Evolutionary conservation across 139 green algal genomes (phyloP).

Genomic region (Picochlorum sp.): DNA sequence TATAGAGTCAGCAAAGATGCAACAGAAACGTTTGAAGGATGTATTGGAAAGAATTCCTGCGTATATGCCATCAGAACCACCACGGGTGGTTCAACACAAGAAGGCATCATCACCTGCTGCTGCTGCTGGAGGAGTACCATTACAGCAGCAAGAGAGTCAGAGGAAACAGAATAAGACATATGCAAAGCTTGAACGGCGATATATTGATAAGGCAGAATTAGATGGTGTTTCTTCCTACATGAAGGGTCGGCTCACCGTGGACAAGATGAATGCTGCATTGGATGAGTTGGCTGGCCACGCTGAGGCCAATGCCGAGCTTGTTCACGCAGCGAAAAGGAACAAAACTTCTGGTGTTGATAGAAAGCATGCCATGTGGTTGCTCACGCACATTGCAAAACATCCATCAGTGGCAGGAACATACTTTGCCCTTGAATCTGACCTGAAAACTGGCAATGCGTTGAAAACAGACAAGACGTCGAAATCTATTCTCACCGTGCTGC

Average conservation of each 20-base stretch:
- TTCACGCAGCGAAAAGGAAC: conserved; percentile 27
- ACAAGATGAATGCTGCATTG: conserved; percentile 66
- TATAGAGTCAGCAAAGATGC: too few species aligned
- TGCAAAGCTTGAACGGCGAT: conserved; percentile 27
- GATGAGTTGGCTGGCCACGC: conserved; percentile 51
- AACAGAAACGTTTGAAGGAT: too few species aligned
- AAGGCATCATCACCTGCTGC: neutral
- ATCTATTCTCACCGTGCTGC: conserved; percentile 57
- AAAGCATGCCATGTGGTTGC: conserved; percentile 46
- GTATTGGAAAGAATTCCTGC: too few species aligned
- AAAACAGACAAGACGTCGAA: conserved; percentile 66
- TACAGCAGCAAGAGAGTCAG: neutral
- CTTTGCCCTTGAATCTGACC: conserved; percentile 59
- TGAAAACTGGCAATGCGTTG: conserved; percentile 42
- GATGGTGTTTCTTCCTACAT: conserved; percentile 51
- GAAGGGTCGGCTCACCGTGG: conserved; percentile 46
- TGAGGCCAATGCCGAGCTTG: conserved; percentile 34
- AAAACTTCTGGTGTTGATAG: conserved; percentile 42
- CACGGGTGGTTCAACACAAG: too few species aligned
- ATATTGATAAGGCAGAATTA: conserved; percentile 53
- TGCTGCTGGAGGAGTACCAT: neutral
- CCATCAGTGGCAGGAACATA: conserved; percentile 43
- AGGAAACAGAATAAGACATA: neutral
- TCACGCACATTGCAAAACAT: conserved; percentile 44
- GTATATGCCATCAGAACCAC: too few species aligned